Evolutionary conservation across 2,329 filamentous ascomycete species (phyloP), one percentile per base, ranked within the genome.

Genomic region (Amesomyces nigricolor): DNA sequence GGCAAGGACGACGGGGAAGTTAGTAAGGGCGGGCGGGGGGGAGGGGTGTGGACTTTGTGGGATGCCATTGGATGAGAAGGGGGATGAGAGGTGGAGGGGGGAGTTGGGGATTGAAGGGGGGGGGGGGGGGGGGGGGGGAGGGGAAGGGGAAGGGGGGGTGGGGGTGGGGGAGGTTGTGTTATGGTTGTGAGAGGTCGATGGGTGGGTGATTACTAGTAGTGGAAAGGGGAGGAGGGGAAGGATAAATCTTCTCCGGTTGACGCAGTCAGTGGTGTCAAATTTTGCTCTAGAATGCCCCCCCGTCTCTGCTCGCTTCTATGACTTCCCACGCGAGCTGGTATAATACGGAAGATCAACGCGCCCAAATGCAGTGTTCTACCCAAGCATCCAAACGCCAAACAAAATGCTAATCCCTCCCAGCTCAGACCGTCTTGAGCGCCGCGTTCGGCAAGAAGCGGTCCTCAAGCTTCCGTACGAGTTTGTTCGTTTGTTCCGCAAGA

Each of bases 401-500:
- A 55, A 55, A 52, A 49, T 38, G 14, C 26, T 6, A 43, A 45
- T 3, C n/a, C 29, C 16, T 26, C 22, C 22, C 22, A 6, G 22
- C 19, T 55, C 53, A 63, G 38, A 56, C 54, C 8, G 47, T 57
- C 54, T 61, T 58, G 51, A 63, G 22, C 40, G 46, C 51, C 5
- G 54, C 13, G 26, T 17, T 44, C 3, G 61, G 52, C 7, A 86
- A 66, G 49, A 86, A 68, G 53, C 72, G 75, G 44, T 70, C 66
- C 73, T 99, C 94, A 35, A 95, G 72, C 70, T 82, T 87, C 62
- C 87, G 81, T 75, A 99, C 85, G 51, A 95, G 73, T 77, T 95
- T 96, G 73, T 95, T 96, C 9, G 94, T 97, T 76, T 99, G 94
- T 74, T 99, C 94, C 3, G 94, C 94, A 67, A 99, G 77, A 61